Evolutionary conservation across 108 stramenopile species (phyloP).

Genomic region (Seminavis robusta): DNA sequence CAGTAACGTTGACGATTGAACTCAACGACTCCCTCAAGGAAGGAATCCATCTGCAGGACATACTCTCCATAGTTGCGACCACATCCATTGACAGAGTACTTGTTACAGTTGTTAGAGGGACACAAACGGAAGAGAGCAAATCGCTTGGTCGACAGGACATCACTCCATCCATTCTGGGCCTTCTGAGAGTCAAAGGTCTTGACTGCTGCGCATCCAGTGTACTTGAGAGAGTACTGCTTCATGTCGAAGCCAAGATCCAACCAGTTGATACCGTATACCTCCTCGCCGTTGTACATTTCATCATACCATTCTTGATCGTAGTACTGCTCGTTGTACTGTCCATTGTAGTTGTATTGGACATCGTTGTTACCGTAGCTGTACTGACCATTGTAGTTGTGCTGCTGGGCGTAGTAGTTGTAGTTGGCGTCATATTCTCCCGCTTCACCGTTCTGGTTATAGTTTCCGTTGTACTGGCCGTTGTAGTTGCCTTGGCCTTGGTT

Average conservation of each 20-base stretch:
- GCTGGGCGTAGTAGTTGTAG: slow-evolving; percentile 1
- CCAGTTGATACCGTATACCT: too few species aligned
- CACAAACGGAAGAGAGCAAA: slow-evolving; percentile 82
- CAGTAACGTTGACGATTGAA: slow-evolving; percentile 54
- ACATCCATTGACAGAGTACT: slow-evolving; percentile 53
- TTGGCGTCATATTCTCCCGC: too few species aligned
- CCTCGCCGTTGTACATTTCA: slow-evolving; percentile 7
- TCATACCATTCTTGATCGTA: slow-evolving; percentile 6
- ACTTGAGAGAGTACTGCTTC: slow-evolving; percentile 70
- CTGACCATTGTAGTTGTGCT: slow-evolving; percentile 6
- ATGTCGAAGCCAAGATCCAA: slow-evolving; percentile 55
- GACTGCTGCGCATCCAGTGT: slow-evolving; percentile 77
- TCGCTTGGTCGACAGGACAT: slow-evolving; percentile 46
- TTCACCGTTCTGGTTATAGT: too few species aligned
- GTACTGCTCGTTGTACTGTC: slow-evolving; percentile 1
- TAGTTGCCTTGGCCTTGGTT: too few species aligned
- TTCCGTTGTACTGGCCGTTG: too few species aligned
- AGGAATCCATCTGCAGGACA: slow-evolving; percentile 69
- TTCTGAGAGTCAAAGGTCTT: slow-evolving; percentile 48
- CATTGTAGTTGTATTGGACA: neutral
- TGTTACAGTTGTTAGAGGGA: slow-evolving; percentile 57
- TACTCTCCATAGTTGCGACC: slow-evolving; percentile 83
- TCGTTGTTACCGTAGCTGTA: neutral
- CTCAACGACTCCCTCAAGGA: slow-evolving; percentile 51
- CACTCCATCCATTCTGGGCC: slow-evolving; percentile 27